Base-by-base conservation (phyloP, 1,284 basidiomycete species). In the Inonotus obliquus region DNA sequence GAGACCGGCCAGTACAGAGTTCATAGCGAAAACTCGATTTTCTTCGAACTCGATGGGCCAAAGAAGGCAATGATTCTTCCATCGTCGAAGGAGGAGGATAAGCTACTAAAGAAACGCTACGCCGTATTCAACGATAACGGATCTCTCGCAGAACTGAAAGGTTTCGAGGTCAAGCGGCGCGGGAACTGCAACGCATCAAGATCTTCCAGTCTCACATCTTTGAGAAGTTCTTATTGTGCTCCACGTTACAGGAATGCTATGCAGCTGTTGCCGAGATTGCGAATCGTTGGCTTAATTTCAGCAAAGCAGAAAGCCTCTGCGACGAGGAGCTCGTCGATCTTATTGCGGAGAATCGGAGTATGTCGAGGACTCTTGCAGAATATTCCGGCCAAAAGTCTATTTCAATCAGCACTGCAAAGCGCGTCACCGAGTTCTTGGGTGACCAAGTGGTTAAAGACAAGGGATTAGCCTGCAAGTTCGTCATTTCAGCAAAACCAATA, bases 401-500 rank as follows among this genome's bases (percentile, higher is more conserved):
- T 0, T 97, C 96, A 0, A 99, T 99, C 76, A 96, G 92, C 65
- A 99, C 97, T 0, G 97, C 97, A 1, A 87, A 85, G 65, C 90
- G 97, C 65, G 80, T 99, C 9, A 95, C 97, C 2, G 97, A 99
- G 74, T 99, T 99, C 77, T 77, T 99, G 60, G 97, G 97, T 25
- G 89, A 96, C 69, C 94, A 97, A 71, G 99, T 99, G 96, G 95
- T 98, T 69, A 98, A 98, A 76, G 96, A 99, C 79, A 99, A 98
- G 73, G 97, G 97, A 61, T 85, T 99, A 13, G 94, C 97, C 1
- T 99, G 97, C 82, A 96, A 96, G 70, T 99, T 99, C 74, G 96
- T 99, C 79, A 98, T 99, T 69, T 98, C 96, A 25, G 90, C 91
- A 23, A 94, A 93, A 71, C 97, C 97, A 1, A 80, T 86, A 51